phyloP scores from a whole-genome alignment of 2,329 filamentous ascomycete species.

The Fusarium setosum region DNA sequence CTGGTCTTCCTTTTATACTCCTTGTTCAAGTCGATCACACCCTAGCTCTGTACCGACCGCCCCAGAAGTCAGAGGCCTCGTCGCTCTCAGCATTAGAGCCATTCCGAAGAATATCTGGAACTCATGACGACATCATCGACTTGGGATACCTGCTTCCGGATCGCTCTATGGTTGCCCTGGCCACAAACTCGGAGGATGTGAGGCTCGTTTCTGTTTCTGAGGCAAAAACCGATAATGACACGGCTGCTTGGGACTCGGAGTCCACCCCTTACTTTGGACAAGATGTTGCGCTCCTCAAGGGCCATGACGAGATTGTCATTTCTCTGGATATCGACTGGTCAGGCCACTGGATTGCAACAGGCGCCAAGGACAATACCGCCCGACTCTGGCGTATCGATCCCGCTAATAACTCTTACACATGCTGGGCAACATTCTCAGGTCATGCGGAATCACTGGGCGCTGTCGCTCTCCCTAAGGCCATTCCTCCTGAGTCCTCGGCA shows the following conservation, averaged over 20 bases:
- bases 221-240: slow-evolving; percentile 37
- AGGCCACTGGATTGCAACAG: slow-evolving; percentile 94
- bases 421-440: slow-evolving; percentile 85
- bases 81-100: slow-evolving; percentile 58
- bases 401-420: slow-evolving; percentile 78
- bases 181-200: slow-evolving; percentile 95
- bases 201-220: slow-evolving; percentile 81
- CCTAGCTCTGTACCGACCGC: slow-evolving; percentile 75
- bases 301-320: slow-evolving; percentile 96
- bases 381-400: slow-evolving; percentile 90
- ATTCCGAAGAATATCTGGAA: slow-evolving; percentile 88
- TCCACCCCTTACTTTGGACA: slow-evolving; percentile 81
- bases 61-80: slow-evolving; percentile 51
- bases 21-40: slow-evolving; percentile 92
- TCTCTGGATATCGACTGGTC: slow-evolving; percentile 96
- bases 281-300: slow-evolving; percentile 86
- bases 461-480: slow-evolving; percentile 80
- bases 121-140: slow-evolving; percentile 98
- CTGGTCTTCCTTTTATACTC: slow-evolving; percentile 76
- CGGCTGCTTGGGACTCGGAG: slow-evolving; percentile 34
- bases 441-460: slow-evolving; percentile 95
- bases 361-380: slow-evolving; percentile 96
- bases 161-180: slow-evolving; percentile 84
- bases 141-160: slow-evolving; percentile 86
- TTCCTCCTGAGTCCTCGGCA: slow-evolving; percentile 75